Evolutionary conservation across 108 stramenopile species (phyloP), one percentile per base, ranked within the genome.

Genomic region (Skeletonema marinoi): DNA sequence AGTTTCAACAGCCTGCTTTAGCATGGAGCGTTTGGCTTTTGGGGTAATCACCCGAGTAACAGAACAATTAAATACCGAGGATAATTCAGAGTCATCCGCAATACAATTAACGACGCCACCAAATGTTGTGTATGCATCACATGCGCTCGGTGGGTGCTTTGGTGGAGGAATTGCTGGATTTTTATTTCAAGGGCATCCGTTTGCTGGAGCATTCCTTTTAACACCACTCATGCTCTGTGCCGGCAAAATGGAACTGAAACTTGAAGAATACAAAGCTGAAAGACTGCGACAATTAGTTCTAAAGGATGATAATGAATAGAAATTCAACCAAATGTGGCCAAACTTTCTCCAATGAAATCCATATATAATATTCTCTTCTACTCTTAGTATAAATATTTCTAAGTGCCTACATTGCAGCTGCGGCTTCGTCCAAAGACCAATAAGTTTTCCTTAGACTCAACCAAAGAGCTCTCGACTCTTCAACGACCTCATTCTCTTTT

Each of bases 221-320:
- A 78, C 86, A 19, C 93, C 93, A 2, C 30, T 90, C 12, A 94
- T 94, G 93, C 59, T 92, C 8, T 75, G 66, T 25, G 44, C 89
- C 64, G 87, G 85, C 3, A 68, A 72, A 33, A 65, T 82, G 6
- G 90, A 93, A 65, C 11, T 87, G 21, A 68, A 38, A 31, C 68
- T 83, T 41, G 50, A 80, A 58, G 73, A 89, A 7, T 60, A 69
- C 51, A 59, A 65, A 60, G 14, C 60, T 31, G 39, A 65, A 61
- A 61, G 73, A 74, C 32, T 78, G 42, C 61, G 65, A 63, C 60
- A 82, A 65, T 30, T 25, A 25, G 25, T 70, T 46, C 56, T 73
- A 29, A 9, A 66, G 25, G n/a, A 29, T 21, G 54, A 56, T 56
- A 56, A 29, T 56, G 54, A 50, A 16, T 46, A 46, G 44, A n/a